Percentiles rank a stretch among this genome's conserved stretches.
Evolutionary conservation across 2,329 filamentous ascomycete species (phyloP).

Genomic region (Diaporthe capsici): DNA sequence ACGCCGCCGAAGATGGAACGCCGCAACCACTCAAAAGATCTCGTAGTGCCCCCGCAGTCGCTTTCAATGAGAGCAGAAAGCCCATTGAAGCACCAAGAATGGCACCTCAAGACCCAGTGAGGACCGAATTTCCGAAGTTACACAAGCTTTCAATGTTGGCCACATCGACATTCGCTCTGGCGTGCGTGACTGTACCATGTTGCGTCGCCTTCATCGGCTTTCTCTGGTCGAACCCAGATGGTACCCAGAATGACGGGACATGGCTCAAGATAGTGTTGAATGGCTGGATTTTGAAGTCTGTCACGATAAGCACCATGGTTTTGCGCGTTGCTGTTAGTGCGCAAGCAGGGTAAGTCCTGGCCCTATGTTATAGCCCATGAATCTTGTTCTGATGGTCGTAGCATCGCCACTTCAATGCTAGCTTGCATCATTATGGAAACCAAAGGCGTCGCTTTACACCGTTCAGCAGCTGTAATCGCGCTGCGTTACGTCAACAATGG

Average conservation of each 20-base stretch:
- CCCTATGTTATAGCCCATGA: neutral
- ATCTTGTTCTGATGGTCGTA: neutral
- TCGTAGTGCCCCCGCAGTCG: neutral
- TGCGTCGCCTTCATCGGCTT: neutral
- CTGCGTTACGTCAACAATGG: neutral
- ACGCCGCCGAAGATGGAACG: neutral
- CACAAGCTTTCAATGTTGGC: slow-evolving; percentile 1
- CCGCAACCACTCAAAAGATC: neutral
- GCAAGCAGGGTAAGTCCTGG: neutral
- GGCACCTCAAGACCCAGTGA: neutral
- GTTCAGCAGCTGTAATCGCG: neutral
- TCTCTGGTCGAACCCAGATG: slow-evolving; percentile 1
- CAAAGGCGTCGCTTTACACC: neutral
- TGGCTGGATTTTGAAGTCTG: neutral
- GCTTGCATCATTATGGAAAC: neutral
- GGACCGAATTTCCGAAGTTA: neutral
- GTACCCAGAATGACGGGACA: neutral
- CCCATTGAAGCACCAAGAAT: neutral
- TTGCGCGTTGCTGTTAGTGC: neutral
- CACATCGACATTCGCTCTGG: neutral
- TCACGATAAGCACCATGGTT: neutral
- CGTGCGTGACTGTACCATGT: neutral
- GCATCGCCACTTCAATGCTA: slow-evolving; percentile 7
- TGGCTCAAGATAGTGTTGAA: neutral
- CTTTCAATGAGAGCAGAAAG: neutral